Evolutionary conservation across 2,329 filamentous ascomycete species (phyloP).

Genomic region (Fusarium heterosporum): DNA sequence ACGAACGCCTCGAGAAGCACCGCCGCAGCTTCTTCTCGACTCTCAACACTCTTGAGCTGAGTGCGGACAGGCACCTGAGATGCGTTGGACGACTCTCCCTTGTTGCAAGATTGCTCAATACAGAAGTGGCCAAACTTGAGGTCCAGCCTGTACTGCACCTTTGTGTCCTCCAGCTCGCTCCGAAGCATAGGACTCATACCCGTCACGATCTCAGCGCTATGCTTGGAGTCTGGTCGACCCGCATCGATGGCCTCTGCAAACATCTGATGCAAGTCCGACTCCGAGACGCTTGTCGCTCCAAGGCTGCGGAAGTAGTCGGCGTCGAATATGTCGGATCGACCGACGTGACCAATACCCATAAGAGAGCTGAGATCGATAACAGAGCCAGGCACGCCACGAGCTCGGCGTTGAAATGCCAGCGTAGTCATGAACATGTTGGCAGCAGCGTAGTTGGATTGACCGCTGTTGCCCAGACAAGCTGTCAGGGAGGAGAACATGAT

Average conservation of each 20-base stretch:
- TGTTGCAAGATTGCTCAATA: background rate
- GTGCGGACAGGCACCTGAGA: background rate
- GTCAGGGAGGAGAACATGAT: conserved; percentile 8
- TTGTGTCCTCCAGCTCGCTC: background rate
- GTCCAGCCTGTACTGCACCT: background rate
- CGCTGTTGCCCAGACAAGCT: background rate
- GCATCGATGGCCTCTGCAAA: conserved; percentile 1
- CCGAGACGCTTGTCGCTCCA: background rate
- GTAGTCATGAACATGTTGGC: conserved; percentile 11
- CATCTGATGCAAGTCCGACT: background rate
- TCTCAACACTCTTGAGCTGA: background rate
- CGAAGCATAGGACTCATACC: background rate
- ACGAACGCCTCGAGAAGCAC: background rate
- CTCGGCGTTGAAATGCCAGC: background rate
- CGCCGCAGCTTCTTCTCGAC: background rate
- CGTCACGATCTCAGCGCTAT: background rate
- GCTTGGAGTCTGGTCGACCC: background rate
- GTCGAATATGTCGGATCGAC: background rate
- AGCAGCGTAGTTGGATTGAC: background rate
- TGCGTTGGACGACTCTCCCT: background rate
- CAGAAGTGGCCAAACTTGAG: background rate
- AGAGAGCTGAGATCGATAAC: background rate
- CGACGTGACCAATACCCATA: background rate
- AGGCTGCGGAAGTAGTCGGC: background rate
- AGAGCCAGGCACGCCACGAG: background rate